Base-by-base conservation (phyloP, 106 monocot genomes). In the Dendrobium catenatum region DNA sequence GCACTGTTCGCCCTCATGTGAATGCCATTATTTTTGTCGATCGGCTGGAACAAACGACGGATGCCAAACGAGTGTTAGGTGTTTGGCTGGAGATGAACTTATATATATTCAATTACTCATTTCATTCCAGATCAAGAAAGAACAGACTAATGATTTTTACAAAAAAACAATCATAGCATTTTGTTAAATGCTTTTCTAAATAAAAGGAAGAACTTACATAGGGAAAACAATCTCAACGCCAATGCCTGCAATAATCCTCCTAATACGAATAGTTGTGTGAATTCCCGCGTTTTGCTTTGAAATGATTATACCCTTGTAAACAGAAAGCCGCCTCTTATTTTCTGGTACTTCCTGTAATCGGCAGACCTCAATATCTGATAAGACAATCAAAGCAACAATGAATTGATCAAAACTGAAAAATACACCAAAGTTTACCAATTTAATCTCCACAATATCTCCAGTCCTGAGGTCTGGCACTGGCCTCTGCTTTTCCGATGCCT, bases 161-260 rank as follows among this genome's bases (percentile, higher is more conserved):
- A 10, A 56, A 56, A 56, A 56, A 61, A 61, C n/a, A 37, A 37
- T 61, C 22, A 31, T 33, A 3, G 2, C 20, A 42, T 42, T n/a
- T 73, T 42, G 42, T 8, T 73, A 42, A 37, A 42, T 42, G 20
- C 73, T 42, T 73, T 70, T 42, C 40, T 76, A 11, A 29, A 13
- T 44, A 47, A 27, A 81, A 43, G 42, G 42, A 27, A 19, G 0
- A 55, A 85, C 96, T 94, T 91, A 97, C 96, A 97, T 82, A 42
- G 96, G 96, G 89, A 97, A 97, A 46, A 94, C 94, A 67, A 97
- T 90, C 82, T 97, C 94, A 26, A 97, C 96, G 26, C 94, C 90
- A 64, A 94, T 85, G 17, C 96, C 96, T 20, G 96, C 92, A 73
- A 92, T 94, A 46, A 97, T 94, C 82, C 90, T 92, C 72, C 96